A percentile compares a stretch with the other conserved stretches of the same genome.
phyloP scores from a whole-genome alignment of 2,329 filamentous ascomycete species.

The Tolypocladium sp. region DNA sequence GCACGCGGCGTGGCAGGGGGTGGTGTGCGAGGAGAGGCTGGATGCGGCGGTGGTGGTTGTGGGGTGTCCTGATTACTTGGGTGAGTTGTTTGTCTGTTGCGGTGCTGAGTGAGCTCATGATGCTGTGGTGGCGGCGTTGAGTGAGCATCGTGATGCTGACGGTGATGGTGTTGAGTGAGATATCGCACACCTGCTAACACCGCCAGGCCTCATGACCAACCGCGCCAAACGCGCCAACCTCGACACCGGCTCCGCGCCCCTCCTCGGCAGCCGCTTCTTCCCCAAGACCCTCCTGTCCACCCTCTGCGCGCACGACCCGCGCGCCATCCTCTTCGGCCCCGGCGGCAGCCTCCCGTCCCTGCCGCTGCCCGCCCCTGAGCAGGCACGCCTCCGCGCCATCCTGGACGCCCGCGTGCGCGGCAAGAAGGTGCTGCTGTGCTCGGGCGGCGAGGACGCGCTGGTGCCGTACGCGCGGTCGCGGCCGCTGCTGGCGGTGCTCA shows the following conservation, averaged over 20 bases:
- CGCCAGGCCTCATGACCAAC: conserved; percentile 57
- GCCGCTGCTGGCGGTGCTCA: conserved; percentile 54
- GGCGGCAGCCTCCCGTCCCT: conserved; percentile 20
- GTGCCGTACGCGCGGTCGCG: conserved; percentile 57
- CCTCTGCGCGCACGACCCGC: conserved; percentile 63
- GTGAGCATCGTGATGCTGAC: not conserved
- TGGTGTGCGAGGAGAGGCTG: conserved; percentile 71
- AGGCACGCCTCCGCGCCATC: conserved; percentile 32
- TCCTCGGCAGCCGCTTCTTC: conserved; percentile 72
- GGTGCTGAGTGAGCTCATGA: not conserved
- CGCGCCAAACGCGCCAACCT: conserved; percentile 60
- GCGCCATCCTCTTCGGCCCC: conserved; percentile 59
- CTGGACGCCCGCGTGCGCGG: conserved; percentile 42
- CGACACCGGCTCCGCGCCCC: conserved; percentile 47
- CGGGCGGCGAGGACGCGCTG: conserved; percentile 59
- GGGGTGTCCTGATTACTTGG: conserved; percentile 80
- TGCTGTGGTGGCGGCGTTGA: not conserved
- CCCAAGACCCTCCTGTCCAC: conserved; percentile 57
- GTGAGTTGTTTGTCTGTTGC: conserved; percentile 23
- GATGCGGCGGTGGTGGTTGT: conserved; percentile 73
- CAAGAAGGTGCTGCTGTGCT: conserved; percentile 57
- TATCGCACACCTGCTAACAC: not conserved
- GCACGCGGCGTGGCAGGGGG: conserved; percentile 75
- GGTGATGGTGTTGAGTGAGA: not conserved
- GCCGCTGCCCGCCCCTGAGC: conserved; percentile 24